Evolutionary conservation across 805 yeast species (phyloP).

Genomic region (Hanseniaspora osmophila): DNA sequence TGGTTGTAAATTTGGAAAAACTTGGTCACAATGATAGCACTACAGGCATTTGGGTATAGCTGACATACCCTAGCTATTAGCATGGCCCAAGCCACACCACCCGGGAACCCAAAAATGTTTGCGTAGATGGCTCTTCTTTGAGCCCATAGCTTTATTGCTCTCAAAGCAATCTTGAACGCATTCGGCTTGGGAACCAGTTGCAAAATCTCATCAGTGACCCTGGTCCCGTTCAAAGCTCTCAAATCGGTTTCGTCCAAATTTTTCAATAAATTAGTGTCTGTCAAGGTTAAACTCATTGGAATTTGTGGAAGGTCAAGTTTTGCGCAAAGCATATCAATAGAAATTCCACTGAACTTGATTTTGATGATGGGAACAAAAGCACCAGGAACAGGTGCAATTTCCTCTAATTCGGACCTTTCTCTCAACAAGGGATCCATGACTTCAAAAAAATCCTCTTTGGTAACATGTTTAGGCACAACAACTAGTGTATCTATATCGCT

Average conservation of each 20-base stretch:
- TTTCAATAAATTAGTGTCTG: constrained; percentile 71
- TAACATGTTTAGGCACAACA: constrained; percentile 94
- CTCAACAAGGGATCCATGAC: constrained; percentile 62
- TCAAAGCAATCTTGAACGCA: constrained; percentile 79
- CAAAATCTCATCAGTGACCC: constrained; percentile 91
- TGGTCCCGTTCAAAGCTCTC: constrained; percentile 84
- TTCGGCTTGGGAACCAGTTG: constrained; percentile 83
- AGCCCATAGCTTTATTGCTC: constrained; percentile 95
- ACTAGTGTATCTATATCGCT: constrained; percentile 92
- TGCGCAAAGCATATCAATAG: constrained; percentile 83
- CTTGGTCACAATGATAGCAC: constrained; percentile 79
- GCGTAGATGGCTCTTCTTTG: constrained; percentile 88
- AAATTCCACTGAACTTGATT: constrained; percentile 77
- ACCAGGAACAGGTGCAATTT: constrained; percentile 86
- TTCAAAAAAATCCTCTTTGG: constrained; percentile 76
- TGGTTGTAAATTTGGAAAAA: constrained; percentile 74
- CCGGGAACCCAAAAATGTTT: constrained; percentile 93
- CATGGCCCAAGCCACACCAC: constrained; percentile 99
- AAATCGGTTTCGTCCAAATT: constrained; percentile 86
- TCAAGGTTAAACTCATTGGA: constrained; percentile 57
- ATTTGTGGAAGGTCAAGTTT: constrained; percentile 71
- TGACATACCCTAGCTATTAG: constrained; percentile 95
- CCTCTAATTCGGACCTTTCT: constrained; percentile 70
- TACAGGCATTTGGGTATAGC: constrained; percentile 87
- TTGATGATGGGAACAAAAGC: constrained; percentile 96